Conservation (phyloP, 1,139 yeast genomes). For the Sugiyamaella sp. region DNA sequence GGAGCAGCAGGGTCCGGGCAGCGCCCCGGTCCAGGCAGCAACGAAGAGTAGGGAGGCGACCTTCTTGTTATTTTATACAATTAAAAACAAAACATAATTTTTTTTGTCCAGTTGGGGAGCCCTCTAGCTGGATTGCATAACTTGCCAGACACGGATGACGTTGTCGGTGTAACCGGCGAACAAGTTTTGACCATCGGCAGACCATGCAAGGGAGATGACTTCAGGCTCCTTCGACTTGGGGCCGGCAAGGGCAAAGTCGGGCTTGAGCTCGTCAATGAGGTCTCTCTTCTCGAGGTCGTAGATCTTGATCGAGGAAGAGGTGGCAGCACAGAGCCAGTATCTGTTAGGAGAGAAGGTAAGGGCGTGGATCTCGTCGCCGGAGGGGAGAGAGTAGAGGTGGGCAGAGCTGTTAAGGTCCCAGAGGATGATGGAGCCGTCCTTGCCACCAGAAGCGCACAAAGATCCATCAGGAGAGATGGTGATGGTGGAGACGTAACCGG, state of each 20-base stretch:
- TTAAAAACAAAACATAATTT: constrained; percentile 20
- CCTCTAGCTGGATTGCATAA: constrained; percentile 80
- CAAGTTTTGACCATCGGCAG: constrained; percentile 99
- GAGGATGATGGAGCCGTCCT: constrained; percentile 98
- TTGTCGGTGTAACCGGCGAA: constrained; percentile 99
- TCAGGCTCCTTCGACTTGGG: constrained; percentile 94
- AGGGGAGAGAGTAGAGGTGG: constrained; percentile 91
- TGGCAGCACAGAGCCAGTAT: constrained; percentile 99
- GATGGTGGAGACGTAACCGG: constrained; percentile 97
- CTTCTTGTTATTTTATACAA: constrained; percentile 19
- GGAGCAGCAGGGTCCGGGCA: no score
- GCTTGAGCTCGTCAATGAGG: constrained; percentile 97
- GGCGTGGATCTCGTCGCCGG: constrained; percentile 97
- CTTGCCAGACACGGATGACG: constrained; percentile 99
- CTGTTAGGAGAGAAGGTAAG: constrained; percentile 99
- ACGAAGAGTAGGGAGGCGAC: no score
- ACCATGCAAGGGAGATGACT: constrained; percentile 98
- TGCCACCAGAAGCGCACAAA: constrained; percentile 98
- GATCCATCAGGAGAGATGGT: constrained; percentile 99
- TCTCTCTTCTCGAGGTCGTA: constrained; percentile 96
- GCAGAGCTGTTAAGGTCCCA: constrained; percentile 94
- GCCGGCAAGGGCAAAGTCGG: constrained; percentile 90
- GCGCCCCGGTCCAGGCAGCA: no score
- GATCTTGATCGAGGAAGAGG: constrained; percentile 97
- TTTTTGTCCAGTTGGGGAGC: constrained; percentile 15